Evolutionary conservation across 371 early-diverging fungal genomes (phyloP).

Genomic region (Mucor racemosus): DNA sequence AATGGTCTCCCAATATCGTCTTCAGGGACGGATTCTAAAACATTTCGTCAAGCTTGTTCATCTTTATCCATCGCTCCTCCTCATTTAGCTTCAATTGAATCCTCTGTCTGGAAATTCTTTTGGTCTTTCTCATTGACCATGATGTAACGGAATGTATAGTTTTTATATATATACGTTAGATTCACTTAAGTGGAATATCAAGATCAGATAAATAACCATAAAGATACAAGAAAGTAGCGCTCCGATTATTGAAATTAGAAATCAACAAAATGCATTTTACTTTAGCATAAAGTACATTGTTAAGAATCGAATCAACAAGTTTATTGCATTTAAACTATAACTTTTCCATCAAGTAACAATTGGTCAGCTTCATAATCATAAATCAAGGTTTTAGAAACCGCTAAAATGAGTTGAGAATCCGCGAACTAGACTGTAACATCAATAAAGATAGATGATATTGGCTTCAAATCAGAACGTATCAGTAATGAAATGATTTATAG

Average conservation of each 20-base stretch:
- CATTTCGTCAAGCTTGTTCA: not conserved
- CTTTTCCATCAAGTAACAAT: not conserved
- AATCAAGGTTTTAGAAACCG: slow-evolving; percentile 1
- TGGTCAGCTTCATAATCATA: not conserved
- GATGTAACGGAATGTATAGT: too few relatives aligned
- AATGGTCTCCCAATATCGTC: not conserved
- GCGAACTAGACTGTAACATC: not conserved
- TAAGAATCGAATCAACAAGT: not conserved
- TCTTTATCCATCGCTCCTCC: not conserved
- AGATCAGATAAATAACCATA: too few relatives aligned
- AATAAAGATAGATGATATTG: not conserved
- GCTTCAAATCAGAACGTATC: not conserved
- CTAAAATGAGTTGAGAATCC: not conserved
- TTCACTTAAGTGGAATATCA: too few relatives aligned
- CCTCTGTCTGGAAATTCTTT: too few relatives aligned
- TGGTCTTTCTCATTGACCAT: not conserved
- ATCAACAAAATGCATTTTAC: too few relatives aligned
- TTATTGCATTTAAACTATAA: not conserved
- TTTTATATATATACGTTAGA: not conserved
- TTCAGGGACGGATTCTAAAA: not conserved
- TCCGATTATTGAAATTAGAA: too few relatives aligned
- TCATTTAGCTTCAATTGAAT: not conserved
- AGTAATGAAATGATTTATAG: not conserved
- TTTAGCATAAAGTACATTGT: too few relatives aligned
- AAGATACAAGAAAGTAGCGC: too few relatives aligned